phyloP scores from a whole-genome alignment of 129 eudicot genomes.

The Apium graveolens region DNA sequence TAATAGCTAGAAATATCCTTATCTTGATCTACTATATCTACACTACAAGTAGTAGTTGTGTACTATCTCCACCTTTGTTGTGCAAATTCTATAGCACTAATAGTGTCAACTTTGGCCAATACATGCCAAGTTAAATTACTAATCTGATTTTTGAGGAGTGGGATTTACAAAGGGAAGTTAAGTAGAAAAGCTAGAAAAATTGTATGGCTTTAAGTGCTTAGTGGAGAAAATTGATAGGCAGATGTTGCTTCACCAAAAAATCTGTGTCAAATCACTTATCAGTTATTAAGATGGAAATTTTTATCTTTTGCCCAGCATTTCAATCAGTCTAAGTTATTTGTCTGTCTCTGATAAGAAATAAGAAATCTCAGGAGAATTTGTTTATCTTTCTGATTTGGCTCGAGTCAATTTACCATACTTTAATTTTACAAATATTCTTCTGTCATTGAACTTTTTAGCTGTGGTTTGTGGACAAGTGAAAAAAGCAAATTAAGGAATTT shows the following conservation, averaged over 20 bases:
- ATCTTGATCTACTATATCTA: neutral
- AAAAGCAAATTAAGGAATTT: neutral
- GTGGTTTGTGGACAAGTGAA: neutral
- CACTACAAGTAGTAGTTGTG: neutral
- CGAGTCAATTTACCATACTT: neutral
- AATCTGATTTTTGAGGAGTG: slow-evolving; percentile 22
- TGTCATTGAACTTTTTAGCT: neutral
- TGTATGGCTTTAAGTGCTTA: slow-evolving; percentile 65
- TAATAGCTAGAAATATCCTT: neutral
- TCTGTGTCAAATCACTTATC: slow-evolving; percentile 80
- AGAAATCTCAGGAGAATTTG: neutral
- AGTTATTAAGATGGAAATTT: slow-evolving; percentile 49
- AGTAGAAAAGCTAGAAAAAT: slow-evolving; percentile 51
- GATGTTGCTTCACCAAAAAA: slow-evolving; percentile 67
- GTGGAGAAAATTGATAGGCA: slow-evolving; percentile 65
- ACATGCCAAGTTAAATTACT: neutral
- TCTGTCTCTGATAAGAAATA: neutral
- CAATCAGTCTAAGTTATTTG: neutral
- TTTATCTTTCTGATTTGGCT: neutral
- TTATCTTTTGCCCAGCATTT: neutral
- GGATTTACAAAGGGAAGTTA: slow-evolving; percentile 12
- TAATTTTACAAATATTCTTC: neutral
- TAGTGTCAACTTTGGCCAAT: neutral
- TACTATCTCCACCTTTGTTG: neutral
- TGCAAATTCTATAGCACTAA: neutral